Evolutionary conservation across 192 early-diverging fungal species (phyloP).

Genomic region (Coemansia sp.): DNA sequence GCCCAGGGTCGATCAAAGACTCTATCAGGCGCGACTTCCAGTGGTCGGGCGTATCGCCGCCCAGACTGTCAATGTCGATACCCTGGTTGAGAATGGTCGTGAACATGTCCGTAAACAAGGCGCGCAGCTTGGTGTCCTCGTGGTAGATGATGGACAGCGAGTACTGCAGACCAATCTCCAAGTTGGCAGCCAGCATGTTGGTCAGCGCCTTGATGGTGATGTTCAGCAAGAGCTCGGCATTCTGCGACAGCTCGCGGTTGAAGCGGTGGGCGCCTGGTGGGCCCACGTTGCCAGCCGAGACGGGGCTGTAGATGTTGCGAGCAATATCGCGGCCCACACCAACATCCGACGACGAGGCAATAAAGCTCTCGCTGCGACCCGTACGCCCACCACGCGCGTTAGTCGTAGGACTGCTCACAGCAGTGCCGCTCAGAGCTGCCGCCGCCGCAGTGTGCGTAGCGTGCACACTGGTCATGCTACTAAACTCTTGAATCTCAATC

Average conservation of each 20-base stretch:
- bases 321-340: slow-evolving; percentile 56
- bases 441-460: slow-evolving; percentile 43
- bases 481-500: slow-evolving; percentile 57
- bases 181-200: slow-evolving; percentile 88
- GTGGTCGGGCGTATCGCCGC: slow-evolving; percentile 72
- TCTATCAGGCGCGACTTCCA: slow-evolving; percentile 84
- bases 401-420: background rate
- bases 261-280: slow-evolving; percentile 26
- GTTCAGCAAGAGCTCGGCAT: slow-evolving; percentile 51
- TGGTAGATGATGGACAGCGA: slow-evolving; percentile 90
- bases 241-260: slow-evolving; percentile 53
- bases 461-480: slow-evolving; percentile 57
- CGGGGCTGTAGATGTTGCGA: slow-evolving; percentile 51
- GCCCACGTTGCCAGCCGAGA: slow-evolving; percentile 5
- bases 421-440: background rate
- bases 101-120: slow-evolving; percentile 91
- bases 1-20: slow-evolving; percentile 67
- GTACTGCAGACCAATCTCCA: slow-evolving; percentile 90
- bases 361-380: slow-evolving; percentile 55
- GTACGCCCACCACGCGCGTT: slow-evolving; percentile 19
- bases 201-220: slow-evolving; percentile 79
- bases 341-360: slow-evolving; percentile 41
- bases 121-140: slow-evolving; percentile 85
- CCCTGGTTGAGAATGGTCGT: slow-evolving; percentile 90
- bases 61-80: slow-evolving; percentile 82